phyloP scores from a whole-genome alignment of 495 filamentous ascomycete species.

The Alectoria sarmentosa region DNA sequence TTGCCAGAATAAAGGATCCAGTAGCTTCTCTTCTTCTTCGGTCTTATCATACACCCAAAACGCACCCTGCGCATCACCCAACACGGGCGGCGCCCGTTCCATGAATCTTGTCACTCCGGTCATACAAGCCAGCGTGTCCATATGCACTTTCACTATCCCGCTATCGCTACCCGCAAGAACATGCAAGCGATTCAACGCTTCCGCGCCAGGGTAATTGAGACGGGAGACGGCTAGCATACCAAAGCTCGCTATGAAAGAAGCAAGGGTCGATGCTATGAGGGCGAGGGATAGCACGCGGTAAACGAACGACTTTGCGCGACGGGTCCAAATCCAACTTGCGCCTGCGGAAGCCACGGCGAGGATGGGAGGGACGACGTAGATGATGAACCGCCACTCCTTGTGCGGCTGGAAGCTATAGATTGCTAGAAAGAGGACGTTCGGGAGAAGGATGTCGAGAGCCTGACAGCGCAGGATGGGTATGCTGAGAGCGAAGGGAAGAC shows the following conservation, averaged over 20 bases:
- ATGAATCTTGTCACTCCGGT: constrained; percentile 89
- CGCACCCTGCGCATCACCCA: constrained; percentile 8
- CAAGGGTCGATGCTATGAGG: constrained; percentile 50
- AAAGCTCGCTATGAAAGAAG: constrained; percentile 50
- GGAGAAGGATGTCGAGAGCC: constrained; percentile 51
- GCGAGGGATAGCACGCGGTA: constrained; percentile 51
- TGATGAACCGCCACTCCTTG: constrained; percentile 94
- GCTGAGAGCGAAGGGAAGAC: constrained; percentile 57
- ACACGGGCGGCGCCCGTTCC: constrained; percentile 32
- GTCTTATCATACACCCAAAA: constrained; percentile 52
- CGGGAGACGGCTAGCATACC: constrained; percentile 64
- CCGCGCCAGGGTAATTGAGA: constrained; percentile 84
- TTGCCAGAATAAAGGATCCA: constrained; percentile 65
- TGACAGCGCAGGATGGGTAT: constrained; percentile 42
- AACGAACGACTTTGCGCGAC: constrained; percentile 49
- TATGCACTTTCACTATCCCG: constrained; percentile 47
- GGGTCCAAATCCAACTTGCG: constrained; percentile 66
- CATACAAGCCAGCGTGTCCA: constrained; percentile 86
- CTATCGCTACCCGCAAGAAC: constrained; percentile 29
- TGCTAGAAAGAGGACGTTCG: constrained; percentile 62
- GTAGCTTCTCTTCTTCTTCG: constrained; percentile 43
- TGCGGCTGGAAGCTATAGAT: constrained; percentile 84
- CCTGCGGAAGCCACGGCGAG: constrained; percentile 71
- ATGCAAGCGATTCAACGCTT: constrained; percentile 54
- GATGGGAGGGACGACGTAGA: constrained; percentile 76